Percentiles rank a stretch among this genome's conserved stretches.
phyloP scores from a whole-genome alignment of 2,329 filamentous ascomycete genomes.

The Lanzia echinophila region DNA sequence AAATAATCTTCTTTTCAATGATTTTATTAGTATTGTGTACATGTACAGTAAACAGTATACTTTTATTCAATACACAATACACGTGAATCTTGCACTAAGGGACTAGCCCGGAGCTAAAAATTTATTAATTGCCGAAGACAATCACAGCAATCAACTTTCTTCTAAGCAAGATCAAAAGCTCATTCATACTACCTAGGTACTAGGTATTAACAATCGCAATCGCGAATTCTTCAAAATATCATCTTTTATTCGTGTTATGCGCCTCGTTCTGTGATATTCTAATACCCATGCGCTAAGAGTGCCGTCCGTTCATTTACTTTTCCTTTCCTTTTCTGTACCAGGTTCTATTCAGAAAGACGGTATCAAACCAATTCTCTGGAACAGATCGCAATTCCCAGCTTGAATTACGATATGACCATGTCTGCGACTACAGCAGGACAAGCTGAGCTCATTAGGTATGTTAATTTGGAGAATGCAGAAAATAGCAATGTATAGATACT shows the following conservation, averaged over 20 bases:
- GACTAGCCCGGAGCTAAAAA: slow-evolving; percentile 3
- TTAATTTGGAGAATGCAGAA: not conserved
- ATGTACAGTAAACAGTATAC: too few relatives aligned
- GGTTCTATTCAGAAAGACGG: not conserved
- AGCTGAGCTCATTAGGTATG: slow-evolving; percentile 30
- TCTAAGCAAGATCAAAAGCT: not conserved
- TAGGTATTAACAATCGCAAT: slow-evolving; percentile 6
- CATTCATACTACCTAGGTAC: too few relatives aligned
- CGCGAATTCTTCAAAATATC: slow-evolving; percentile 1
- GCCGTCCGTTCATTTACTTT: slow-evolving; percentile 9
- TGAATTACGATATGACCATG: slow-evolving; percentile 19
- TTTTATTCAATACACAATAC: not conserved
- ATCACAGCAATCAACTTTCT: not conserved
- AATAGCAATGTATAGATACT: slow-evolving; percentile 8
- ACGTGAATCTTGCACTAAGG: not conserved
- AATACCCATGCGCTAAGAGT: slow-evolving; percentile 1
- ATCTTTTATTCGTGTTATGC: not conserved
- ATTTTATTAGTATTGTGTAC: too few relatives aligned
- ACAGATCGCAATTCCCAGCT: not conserved
- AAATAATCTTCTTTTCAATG: too few relatives aligned
- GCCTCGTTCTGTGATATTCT: slow-evolving; percentile 2
- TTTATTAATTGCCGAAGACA: slow-evolving; percentile 7
- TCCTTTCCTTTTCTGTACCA: not conserved
- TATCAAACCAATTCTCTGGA: not conserved
- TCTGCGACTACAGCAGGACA: slow-evolving; percentile 26